Percentiles rank a stretch among this genome's conserved stretches.
phyloP scores from a whole-genome alignment of 139 green algal genomes.

The Chlorella sp. region DNA sequence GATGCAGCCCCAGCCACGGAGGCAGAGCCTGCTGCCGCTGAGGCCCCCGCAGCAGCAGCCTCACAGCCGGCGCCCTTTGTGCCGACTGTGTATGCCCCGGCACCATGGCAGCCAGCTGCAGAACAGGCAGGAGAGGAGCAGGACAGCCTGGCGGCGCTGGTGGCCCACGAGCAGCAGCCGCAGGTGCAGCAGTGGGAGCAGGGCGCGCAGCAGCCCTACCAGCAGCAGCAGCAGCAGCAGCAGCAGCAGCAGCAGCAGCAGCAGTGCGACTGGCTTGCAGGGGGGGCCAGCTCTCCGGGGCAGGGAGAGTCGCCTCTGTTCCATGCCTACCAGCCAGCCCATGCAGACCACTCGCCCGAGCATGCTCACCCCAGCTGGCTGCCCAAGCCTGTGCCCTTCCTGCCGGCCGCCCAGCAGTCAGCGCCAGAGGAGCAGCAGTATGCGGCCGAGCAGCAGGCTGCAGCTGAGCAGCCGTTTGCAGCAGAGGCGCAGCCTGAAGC shows the following conservation, averaged over 20 bases:
- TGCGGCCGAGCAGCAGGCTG: background rate
- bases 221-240: background rate
- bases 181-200: background rate
- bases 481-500: background rate
- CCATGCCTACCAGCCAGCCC: conserved; percentile 16
- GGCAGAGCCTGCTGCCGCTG: background rate
- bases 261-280: too few species aligned
- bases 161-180: background rate
- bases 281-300: background rate
- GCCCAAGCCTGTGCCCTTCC: background rate
- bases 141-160: background rate
- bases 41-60: background rate
- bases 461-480: background rate
- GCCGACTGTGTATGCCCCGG: background rate
- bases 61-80: too few species aligned
- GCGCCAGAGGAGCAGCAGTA: background rate
- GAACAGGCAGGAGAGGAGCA: background rate
- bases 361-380: conserved; percentile 31
- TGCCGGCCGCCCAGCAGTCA: background rate
- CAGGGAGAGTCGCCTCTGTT: background rate
- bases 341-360: conserved; percentile 16
- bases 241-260: background rate
- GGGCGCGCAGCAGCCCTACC: background rate
- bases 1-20: background rate
- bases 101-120: background rate